These are phyloP conservation scores for Clarireedia sp. DNA, from an alignment of 2,329 filamentous ascomycete genomes.

Conservation along the genomic window DNA sequence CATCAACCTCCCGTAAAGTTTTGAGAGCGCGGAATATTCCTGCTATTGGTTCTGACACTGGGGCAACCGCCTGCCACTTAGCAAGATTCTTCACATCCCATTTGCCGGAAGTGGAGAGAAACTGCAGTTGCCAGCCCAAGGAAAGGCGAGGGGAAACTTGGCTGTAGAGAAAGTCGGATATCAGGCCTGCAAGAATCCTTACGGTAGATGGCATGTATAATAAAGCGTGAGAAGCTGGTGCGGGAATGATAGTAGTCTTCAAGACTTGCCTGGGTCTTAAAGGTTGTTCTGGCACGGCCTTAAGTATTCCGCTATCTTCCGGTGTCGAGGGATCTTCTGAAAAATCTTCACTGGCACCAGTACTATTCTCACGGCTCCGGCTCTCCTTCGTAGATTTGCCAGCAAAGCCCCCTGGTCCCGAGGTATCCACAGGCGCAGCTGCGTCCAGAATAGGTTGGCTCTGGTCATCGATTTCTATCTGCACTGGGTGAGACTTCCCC, in stretches of 20 bases:
- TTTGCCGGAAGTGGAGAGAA: slow-evolving; percentile 82
- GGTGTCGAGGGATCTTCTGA: slow-evolving; percentile 41
- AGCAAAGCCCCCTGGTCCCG: slow-evolving; percentile 14
- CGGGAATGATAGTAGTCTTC: slow-evolving; percentile 62
- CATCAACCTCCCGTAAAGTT: slow-evolving; percentile 83
- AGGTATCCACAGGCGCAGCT: slow-evolving; percentile 39
- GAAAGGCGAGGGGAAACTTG: slow-evolving; percentile 72
- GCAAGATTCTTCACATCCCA: slow-evolving; percentile 96
- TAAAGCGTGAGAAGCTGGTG: slow-evolving; percentile 74
- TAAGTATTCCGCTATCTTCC: slow-evolving; percentile 32
- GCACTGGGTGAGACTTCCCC: slow-evolving; percentile 19
- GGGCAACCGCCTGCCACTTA: slow-evolving; percentile 77
- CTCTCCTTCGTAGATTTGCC: slow-evolving; percentile 32
- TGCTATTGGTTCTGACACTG: slow-evolving; percentile 72
- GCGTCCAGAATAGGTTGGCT: slow-evolving; percentile 38
- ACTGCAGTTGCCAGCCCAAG: slow-evolving; percentile 83
- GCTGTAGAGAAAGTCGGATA: slow-evolving; percentile 71
- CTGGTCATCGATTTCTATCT: slow-evolving; percentile 23
- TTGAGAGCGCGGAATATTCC: slow-evolving; percentile 84
- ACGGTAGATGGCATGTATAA: slow-evolving; percentile 72
- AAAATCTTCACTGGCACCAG: slow-evolving; percentile 31
- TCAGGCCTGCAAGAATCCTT: slow-evolving; percentile 68
- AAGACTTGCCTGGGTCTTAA: slow-evolving; percentile 47
- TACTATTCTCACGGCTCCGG: slow-evolving; percentile 31
- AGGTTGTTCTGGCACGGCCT: slow-evolving; percentile 40